Percentiles rank a stretch among this genome's conserved stretches.
phyloP scores from a whole-genome alignment of 257 asterid species.

The Lycium barbarum region DNA sequence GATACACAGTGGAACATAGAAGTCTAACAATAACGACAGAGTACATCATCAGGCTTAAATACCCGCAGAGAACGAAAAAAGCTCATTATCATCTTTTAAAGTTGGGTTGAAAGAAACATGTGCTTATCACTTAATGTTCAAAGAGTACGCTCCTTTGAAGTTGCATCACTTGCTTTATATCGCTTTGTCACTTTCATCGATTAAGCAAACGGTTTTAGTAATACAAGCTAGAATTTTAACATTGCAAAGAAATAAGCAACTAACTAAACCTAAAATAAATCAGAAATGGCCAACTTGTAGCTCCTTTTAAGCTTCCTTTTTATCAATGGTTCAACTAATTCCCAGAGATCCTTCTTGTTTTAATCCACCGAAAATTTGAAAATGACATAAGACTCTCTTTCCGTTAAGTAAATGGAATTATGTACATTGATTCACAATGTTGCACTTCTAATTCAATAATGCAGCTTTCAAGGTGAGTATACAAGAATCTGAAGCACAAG shows the following conservation, averaged over 20 bases:
- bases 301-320: not conserved
- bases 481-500: conserved; percentile 12
- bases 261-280: not conserved
- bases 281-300: conserved; percentile 8
- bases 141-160: not conserved
- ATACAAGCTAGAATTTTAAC: not conserved
- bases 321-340: not conserved
- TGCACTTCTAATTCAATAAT: not conserved
- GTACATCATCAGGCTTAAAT: not conserved
- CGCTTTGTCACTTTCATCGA: not conserved
- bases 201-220: not conserved
- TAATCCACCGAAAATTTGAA: conserved; percentile 14
- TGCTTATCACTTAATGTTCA: not conserved
- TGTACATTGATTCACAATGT: not conserved
- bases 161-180: not conserved
- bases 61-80: not conserved
- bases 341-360: not conserved
- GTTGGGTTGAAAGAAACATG: not conserved
- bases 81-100: not conserved
- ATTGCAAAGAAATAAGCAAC: conserved; percentile 2
- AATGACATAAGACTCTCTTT: not conserved
- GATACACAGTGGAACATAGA: not conserved
- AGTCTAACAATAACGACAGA: not conserved
- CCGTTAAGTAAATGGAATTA: not conserved
- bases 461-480: not conserved